A percentile compares a stretch with the other conserved stretches of the same genome.
Evolutionary conservation across 106 monocot species (phyloP).

Genomic region (Chionographis japonica): DNA sequence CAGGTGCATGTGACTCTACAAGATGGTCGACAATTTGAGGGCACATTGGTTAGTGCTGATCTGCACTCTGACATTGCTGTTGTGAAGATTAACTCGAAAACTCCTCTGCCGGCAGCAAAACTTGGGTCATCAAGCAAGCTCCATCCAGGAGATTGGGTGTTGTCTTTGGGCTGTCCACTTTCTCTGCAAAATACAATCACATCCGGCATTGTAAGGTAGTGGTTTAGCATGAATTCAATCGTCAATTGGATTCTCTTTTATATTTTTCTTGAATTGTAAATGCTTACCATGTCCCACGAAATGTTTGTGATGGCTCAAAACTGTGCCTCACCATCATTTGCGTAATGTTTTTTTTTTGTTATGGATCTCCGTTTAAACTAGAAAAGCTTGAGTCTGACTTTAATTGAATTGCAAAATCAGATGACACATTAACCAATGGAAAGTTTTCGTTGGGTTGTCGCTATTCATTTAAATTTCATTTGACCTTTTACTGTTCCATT

Average conservation of each 20-base stretch:
- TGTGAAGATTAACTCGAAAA: conserved; percentile 78
- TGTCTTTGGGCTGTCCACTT: conserved; percentile 84
- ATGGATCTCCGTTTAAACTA: no score
- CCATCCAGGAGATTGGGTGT: conserved; percentile 86
- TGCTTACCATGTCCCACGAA: not conserved
- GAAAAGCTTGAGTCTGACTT: no score
- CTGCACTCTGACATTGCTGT: conserved; percentile 84
- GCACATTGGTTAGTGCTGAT: conserved; percentile 62
- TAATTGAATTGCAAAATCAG: no score
- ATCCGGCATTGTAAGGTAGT: conserved; percentile 90
- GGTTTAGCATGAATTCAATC: not conserved
- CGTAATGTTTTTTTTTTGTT: not conserved
- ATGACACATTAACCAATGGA: no score
- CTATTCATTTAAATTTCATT: conserved; percentile 4
- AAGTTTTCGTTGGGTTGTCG: not conserved
- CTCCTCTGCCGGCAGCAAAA: conserved; percentile 70
- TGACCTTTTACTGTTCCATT: not conserved
- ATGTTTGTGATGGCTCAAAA: not conserved
- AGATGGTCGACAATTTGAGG: conserved; percentile 87
- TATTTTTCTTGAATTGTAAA: not conserved
- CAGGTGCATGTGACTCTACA: conserved; percentile 90
- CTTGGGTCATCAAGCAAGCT: conserved; percentile 69
- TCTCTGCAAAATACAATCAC: conserved; percentile 88
- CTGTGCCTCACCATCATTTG: not conserved
- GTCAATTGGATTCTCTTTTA: no score